Conservation (phyloP, 352 stramenopile genomes). For the Pythium rishiriense region DNA sequence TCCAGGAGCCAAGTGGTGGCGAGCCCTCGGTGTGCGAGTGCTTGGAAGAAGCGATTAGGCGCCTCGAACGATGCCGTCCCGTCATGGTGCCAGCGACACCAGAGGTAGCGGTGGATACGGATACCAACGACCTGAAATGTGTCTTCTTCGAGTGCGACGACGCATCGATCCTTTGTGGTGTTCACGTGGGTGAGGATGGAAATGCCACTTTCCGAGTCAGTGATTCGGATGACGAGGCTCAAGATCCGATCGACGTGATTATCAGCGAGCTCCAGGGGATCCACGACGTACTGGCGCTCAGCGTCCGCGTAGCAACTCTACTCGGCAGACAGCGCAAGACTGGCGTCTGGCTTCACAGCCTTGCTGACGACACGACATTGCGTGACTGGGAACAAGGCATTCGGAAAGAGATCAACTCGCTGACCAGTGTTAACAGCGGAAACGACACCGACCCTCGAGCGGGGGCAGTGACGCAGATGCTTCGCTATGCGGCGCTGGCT, state of each 20-base stretch:
- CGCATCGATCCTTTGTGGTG: no score
- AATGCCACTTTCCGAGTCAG: neutral
- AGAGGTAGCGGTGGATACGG: no score
- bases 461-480: conserved; percentile 6
- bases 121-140: neutral
- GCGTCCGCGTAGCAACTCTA: conserved; percentile 6
- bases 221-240: no score
- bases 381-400: conserved; percentile 11
- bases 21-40: neutral
- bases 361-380: neutral
- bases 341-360: neutral
- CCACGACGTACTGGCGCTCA: neutral
- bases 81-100: neutral
- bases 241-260: neutral
- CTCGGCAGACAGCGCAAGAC: conserved; percentile 7
- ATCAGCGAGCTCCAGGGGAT: conserved; percentile 2
- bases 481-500: conserved; percentile 12
- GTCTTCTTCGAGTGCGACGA: neutral
- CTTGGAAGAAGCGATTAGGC: neutral
- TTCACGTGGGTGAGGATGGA: neutral
- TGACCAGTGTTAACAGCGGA: conserved; percentile 1
- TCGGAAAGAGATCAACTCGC: conserved; percentile 19
- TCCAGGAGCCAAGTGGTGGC: no score
- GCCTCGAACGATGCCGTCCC: neutral
- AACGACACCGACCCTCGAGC: neutral